Evolutionary conservation across 306 rosid species (phyloP).

Genomic region (Pueraria montana): DNA sequence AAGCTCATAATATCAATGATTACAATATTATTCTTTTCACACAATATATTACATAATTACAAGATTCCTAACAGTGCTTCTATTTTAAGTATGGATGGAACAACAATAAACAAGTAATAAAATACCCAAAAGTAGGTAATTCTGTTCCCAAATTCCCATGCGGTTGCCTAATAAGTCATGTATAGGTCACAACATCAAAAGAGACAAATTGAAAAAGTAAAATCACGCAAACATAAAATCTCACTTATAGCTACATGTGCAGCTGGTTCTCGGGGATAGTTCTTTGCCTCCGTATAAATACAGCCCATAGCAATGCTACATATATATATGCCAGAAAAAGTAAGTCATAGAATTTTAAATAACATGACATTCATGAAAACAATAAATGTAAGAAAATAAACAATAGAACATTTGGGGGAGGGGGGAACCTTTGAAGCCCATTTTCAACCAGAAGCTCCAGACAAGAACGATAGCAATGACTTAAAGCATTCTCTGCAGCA

Average conservation of each 20-base stretch:
- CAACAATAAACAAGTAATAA: slow-evolving; percentile 13
- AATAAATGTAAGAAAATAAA: slow-evolving; percentile 38
- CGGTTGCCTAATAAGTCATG: slow-evolving; percentile 33
- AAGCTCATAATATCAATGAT: not conserved
- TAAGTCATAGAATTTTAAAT: slow-evolving; percentile 48
- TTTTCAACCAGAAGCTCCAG: slow-evolving; percentile 93
- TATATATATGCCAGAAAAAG: slow-evolving; percentile 39
- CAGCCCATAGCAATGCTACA: slow-evolving; percentile 98
- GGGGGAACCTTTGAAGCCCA: slow-evolving; percentile 77
- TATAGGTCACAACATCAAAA: slow-evolving; percentile 27
- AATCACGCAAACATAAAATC: slow-evolving; percentile 53
- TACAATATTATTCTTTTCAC: not conserved
- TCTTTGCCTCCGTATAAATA: slow-evolving; percentile 93
- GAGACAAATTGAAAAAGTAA: slow-evolving; percentile 34
- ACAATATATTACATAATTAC: not conserved
- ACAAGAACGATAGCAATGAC: slow-evolving; percentile 97
- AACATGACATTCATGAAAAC: slow-evolving; percentile 3
- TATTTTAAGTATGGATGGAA: slow-evolving; percentile 2
- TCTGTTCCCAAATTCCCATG: slow-evolving; percentile 15
- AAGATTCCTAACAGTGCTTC: not conserved
- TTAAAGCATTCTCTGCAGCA: slow-evolving; percentile 98
- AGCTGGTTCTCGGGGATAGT: slow-evolving; percentile 99
- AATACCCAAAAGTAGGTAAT: slow-evolving; percentile 5
- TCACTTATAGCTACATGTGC: slow-evolving; percentile 99
- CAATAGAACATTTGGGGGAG: slow-evolving; percentile 15